Evolutionary conservation across 139 green algal species (phyloP).

Genomic region (Tetradesmus lagerheimii): DNA sequence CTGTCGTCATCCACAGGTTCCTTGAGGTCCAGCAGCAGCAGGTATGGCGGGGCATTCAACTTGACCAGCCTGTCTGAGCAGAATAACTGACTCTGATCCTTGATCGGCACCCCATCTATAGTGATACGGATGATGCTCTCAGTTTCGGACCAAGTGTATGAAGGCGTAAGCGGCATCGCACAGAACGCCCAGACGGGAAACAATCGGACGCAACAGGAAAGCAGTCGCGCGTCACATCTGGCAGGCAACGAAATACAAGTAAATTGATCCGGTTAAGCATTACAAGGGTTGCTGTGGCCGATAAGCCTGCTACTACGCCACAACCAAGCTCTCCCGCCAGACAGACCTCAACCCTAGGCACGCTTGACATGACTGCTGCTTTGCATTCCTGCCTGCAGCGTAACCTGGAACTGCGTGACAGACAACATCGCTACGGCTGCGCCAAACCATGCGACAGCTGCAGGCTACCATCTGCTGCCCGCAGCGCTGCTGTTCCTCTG

Average conservation of each 20-base stretch:
- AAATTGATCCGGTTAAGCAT: too few relatives aligned
- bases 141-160: constrained; percentile 69
- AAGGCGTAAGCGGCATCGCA: constrained; percentile 67
- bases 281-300: not conserved
- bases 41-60: constrained; percentile 71
- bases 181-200: not conserved
- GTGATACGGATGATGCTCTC: constrained; percentile 55
- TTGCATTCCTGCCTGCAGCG: too few relatives aligned
- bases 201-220: not conserved
- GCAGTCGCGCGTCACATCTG: too few relatives aligned
- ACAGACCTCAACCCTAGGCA: not conserved
- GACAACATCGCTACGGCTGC: too few relatives aligned
- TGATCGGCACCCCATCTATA: constrained; percentile 55
- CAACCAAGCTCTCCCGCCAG: not conserved
- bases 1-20: constrained; percentile 60
- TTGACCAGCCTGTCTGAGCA: constrained; percentile 73
- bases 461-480: not conserved
- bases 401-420: too few relatives aligned
- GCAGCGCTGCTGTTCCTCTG: not conserved
- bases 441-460: not conserved
- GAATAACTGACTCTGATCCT: constrained; percentile 66
- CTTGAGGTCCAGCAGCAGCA: constrained; percentile 74
- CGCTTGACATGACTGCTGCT: not conserved
- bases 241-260: too few relatives aligned
- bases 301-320: not conserved